Conservation (phyloP, 768 basidiomycete species). For the Infundibulicybe gibba region DNA sequence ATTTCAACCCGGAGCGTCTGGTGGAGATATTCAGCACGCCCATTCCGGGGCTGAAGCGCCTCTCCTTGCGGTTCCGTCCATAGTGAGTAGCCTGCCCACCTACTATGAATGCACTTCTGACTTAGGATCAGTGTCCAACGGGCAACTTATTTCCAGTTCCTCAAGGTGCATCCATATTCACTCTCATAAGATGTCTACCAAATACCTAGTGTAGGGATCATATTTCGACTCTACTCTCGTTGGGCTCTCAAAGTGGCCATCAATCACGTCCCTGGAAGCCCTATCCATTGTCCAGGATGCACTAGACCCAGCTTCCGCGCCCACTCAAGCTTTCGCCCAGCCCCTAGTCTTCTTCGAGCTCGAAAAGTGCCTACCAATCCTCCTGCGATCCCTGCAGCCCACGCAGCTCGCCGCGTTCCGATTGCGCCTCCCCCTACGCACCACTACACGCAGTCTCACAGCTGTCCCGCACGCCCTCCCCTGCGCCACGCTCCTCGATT, state of each 20-base stretch:
- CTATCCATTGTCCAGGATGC: constrained; percentile 71
- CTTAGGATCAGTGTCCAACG: constrained; percentile 50
- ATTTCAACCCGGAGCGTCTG: constrained; percentile 80
- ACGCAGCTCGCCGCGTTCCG: constrained; percentile 55
- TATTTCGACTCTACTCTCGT: constrained; percentile 78
- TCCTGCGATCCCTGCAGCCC: constrained; percentile 44
- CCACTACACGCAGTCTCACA: constrained; percentile 33
- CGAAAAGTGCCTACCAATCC: constrained; percentile 38
- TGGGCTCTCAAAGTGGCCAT: constrained; percentile 64
- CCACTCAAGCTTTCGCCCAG: constrained; percentile 62
- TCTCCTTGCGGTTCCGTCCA: constrained; percentile 77
- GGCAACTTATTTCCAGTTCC: constrained; percentile 80
- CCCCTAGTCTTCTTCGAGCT: constrained; percentile 85
- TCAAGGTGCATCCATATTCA: constrained; percentile 44
- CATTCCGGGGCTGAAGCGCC: constrained; percentile 37
- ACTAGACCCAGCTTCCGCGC: constrained; percentile 32
- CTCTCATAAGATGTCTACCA: not conserved
- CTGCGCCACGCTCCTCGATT: constrained; percentile 60
- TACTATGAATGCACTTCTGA: not conserved
- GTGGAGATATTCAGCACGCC: constrained; percentile 58
- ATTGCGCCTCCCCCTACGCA: constrained; percentile 70
- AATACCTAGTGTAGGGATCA: constrained; percentile 47
- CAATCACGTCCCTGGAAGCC: constrained; percentile 25
- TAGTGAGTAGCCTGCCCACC: constrained; percentile 52
- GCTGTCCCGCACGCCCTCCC: constrained; percentile 30